Evolutionary conservation across 176 grass and related monocot genomes (phyloP).

Genomic region (Oryza glumipatula): DNA sequence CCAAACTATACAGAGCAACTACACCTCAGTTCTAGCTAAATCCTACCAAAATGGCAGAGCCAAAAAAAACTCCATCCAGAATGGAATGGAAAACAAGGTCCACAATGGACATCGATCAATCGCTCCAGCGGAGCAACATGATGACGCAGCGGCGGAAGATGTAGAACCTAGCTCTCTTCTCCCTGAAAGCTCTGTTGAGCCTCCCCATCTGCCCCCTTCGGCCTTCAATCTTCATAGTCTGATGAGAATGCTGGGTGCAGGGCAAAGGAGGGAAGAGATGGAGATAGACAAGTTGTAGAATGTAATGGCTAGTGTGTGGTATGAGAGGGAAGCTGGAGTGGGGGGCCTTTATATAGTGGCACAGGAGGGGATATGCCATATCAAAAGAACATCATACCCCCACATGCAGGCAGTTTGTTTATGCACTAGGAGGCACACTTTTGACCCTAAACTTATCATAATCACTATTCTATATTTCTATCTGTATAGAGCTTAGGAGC

Average conservation of each 20-base stretch:
- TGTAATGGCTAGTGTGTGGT: constrained; percentile 35
- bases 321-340: constrained; percentile 20
- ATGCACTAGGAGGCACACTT: constrained; percentile 55
- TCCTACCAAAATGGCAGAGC: constrained; percentile 43
- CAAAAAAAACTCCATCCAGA: constrained; percentile 24
- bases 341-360: constrained; percentile 55
- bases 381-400: constrained; percentile 58
- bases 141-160: constrained; percentile 58
- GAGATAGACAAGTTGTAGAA: constrained; percentile 3
- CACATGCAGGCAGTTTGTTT: constrained; percentile 57
- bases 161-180: constrained; percentile 64
- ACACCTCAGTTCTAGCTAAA: constrained; percentile 39
- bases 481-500: constrained; percentile 52
- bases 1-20: constrained; percentile 49
- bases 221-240: constrained; percentile 58
- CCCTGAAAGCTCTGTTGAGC: constrained; percentile 63
- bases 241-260: constrained; percentile 29
- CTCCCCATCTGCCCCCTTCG: constrained; percentile 52
- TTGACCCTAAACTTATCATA: constrained; percentile 55
- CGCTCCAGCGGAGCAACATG: constrained; percentile 65
- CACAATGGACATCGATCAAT: constrained; percentile 34
- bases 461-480: constrained; percentile 41
- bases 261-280: constrained; percentile 21
- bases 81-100: constrained; percentile 24
- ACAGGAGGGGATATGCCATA: constrained; percentile 44